Percentiles rank a stretch among this genome's conserved stretches.
phyloP scores from a whole-genome alignment of 306 rosid species.

The Corylus heterophylla region DNA sequence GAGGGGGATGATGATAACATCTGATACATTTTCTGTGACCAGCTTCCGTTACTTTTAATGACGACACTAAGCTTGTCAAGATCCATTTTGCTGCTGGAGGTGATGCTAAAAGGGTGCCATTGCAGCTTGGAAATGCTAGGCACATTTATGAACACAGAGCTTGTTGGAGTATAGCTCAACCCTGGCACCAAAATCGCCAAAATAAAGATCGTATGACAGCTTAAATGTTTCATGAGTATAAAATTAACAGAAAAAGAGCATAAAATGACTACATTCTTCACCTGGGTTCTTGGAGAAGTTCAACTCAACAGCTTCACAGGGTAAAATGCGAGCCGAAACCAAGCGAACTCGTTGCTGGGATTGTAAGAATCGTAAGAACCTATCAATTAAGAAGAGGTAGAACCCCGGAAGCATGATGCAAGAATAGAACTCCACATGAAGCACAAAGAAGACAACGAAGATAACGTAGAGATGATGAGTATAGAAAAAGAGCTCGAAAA shows the following conservation, averaged over 20 bases:
- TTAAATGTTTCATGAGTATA: neutral
- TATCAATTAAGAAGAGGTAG: slow-evolving; percentile 61
- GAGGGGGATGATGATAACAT: slow-evolving; percentile 36
- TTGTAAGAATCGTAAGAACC: slow-evolving; percentile 56
- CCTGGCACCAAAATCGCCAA: slow-evolving; percentile 30
- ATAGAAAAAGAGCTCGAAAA: slow-evolving; percentile 57
- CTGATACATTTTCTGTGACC: slow-evolving; percentile 47
- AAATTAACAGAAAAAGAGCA: neutral
- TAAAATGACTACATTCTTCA: slow-evolving; percentile 1
- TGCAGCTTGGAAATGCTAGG: slow-evolving; percentile 67
- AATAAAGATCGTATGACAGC: neutral
- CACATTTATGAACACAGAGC: slow-evolving; percentile 50
- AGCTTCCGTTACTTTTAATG: slow-evolving; percentile 51
- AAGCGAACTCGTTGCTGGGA: slow-evolving; percentile 39
- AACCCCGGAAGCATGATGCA: slow-evolving; percentile 61
- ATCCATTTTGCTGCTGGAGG: slow-evolving; percentile 45
- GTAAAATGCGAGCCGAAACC: slow-evolving; percentile 51
- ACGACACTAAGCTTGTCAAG: slow-evolving; percentile 44
- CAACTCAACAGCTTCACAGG: slow-evolving; percentile 58
- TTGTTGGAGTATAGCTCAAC: slow-evolving; percentile 53
- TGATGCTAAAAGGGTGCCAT: slow-evolving; percentile 66
- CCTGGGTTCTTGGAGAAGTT: slow-evolving; percentile 63
- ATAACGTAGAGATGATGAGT: slow-evolving; percentile 53
- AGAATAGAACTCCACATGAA: slow-evolving; percentile 52
- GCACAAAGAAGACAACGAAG: slow-evolving; percentile 53